A percentile compares a stretch with the other conserved stretches of the same genome.
These are phyloP conservation scores for Grigorovia humatica DNA, from an alignment of 805 yeast genomes.

Conservation along the genomic window DNA sequence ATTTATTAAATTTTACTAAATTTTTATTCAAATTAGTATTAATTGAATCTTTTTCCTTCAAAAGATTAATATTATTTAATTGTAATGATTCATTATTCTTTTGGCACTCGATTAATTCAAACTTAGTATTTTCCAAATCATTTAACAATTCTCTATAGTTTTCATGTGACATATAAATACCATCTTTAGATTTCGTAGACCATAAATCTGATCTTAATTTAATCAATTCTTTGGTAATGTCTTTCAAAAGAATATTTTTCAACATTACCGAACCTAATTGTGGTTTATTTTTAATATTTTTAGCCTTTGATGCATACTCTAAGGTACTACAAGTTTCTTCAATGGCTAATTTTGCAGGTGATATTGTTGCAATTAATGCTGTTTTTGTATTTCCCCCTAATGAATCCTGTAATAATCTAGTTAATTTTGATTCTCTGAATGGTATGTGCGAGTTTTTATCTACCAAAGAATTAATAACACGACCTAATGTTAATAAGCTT, in stretches of 20 bases:
- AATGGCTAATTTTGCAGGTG: slow-evolving; percentile 68
- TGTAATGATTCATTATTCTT: slow-evolving; percentile 33
- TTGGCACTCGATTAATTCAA: slow-evolving; percentile 39
- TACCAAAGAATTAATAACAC: slow-evolving; percentile 71
- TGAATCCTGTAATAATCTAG: slow-evolving; percentile 65
- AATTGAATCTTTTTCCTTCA: slow-evolving; percentile 23
- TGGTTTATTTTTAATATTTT: slow-evolving; percentile 63
- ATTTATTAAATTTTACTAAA: background rate
- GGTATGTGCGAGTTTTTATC: slow-evolving; percentile 68
- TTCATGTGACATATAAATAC: slow-evolving; percentile 50
- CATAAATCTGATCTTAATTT: slow-evolving; percentile 46
- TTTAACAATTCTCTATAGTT: slow-evolving; percentile 45
- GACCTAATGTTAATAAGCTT: slow-evolving; percentile 74
- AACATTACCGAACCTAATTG: slow-evolving; percentile 55
- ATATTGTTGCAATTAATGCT: slow-evolving; percentile 74
- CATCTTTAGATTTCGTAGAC: slow-evolving; percentile 55
- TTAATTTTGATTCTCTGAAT: slow-evolving; percentile 71
- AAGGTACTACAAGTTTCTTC: slow-evolving; percentile 80
- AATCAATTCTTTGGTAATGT: slow-evolving; percentile 38
- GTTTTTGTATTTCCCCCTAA: slow-evolving; percentile 86
- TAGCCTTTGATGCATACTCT: slow-evolving; percentile 82
- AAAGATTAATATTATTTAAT: slow-evolving; percentile 29
- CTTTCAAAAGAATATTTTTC: slow-evolving; percentile 38
- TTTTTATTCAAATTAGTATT: slow-evolving; percentile 4
- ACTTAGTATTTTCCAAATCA: slow-evolving; percentile 39